A percentile compares a stretch with the other conserved stretches of the same genome.
Evolutionary conservation across 1,284 basidiomycete genomes (phyloP).

Genomic region (Tylopilus sp.): DNA sequence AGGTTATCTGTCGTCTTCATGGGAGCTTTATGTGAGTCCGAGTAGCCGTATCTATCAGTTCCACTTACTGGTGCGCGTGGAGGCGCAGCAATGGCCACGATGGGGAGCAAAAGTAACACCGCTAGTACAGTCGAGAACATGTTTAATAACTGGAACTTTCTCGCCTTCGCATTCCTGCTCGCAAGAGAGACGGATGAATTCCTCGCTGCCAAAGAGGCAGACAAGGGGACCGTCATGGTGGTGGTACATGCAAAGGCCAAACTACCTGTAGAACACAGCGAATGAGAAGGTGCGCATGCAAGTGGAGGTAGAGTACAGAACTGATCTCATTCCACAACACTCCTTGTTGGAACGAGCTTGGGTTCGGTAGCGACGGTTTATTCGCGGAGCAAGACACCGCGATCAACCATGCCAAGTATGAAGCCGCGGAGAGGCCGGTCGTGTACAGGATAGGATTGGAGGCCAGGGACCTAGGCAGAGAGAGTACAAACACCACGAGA

Average conservation of each 20-base stretch:
- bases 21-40: constrained; percentile 23
- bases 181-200: constrained; percentile 33
- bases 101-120: constrained; percentile 49
- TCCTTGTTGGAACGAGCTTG: constrained; percentile 41
- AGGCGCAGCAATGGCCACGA: constrained; percentile 49
- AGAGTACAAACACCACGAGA: constrained; percentile 45
- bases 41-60: background rate
- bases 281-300: constrained; percentile 4
- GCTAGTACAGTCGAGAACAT: constrained; percentile 47
- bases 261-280: constrained; percentile 17
- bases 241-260: constrained; percentile 66
- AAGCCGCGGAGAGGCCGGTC: constrained; percentile 52
- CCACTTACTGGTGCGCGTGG: constrained; percentile 40
- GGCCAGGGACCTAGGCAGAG: constrained; percentile 48
- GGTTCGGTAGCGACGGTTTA: constrained; percentile 34
- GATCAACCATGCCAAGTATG: constrained; percentile 57
- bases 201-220: constrained; percentile 51
- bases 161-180: constrained; percentile 44
- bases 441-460: constrained; percentile 50
- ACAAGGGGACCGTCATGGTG: constrained; percentile 57
- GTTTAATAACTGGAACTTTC: constrained; percentile 58
- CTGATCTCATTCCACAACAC: constrained; percentile 60
- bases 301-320: constrained; percentile 36
- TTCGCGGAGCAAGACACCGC: constrained; percentile 47
- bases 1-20: constrained; percentile 29